Evolutionary conservation across 2,329 filamentous ascomycete species (phyloP).

Genomic region (Paraconiothyrium brasiliense): DNA sequence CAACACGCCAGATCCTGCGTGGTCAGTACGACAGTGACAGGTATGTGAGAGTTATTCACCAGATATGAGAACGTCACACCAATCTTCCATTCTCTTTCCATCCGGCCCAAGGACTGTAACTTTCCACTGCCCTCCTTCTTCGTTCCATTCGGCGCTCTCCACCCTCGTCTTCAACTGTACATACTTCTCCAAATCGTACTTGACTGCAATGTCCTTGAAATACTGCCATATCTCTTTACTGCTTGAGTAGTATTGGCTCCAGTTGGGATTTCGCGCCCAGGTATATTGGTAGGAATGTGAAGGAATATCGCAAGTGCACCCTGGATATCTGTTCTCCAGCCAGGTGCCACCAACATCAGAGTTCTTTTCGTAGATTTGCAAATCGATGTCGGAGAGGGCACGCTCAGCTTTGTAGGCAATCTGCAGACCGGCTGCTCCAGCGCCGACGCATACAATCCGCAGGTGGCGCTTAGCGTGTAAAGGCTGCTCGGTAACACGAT

Average conservation of each 20-base stretch:
- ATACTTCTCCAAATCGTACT: neutral
- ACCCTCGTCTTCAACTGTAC: neutral
- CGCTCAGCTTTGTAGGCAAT: neutral
- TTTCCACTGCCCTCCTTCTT: conserved; percentile 47
- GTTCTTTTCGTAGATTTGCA: conserved; percentile 50
- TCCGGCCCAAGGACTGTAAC: conserved; percentile 39
- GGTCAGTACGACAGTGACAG: conserved; percentile 31
- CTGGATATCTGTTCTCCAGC: conserved; percentile 52
- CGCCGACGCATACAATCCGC: neutral
- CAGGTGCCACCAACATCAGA: conserved; percentile 50
- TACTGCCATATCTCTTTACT: conserved; percentile 51
- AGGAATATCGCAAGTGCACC: conserved; percentile 46
- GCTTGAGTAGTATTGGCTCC: conserved; percentile 48
- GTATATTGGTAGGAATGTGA: conserved; percentile 43
- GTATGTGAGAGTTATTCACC: conserved; percentile 42
- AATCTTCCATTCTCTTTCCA: conserved; percentile 20
- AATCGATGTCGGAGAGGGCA: neutral
- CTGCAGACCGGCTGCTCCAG: neutral
- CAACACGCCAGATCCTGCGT: neutral
- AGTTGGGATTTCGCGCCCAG: conserved; percentile 47
- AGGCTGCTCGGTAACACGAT: neutral
- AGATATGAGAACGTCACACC: conserved; percentile 16
- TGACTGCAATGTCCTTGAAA: conserved; percentile 14
- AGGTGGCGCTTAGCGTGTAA: neutral
- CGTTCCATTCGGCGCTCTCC: conserved; percentile 47